Evolutionary conservation across 2,329 filamentous ascomycete species (phyloP).

Genomic region (Pseudohalonectria lignicola): DNA sequence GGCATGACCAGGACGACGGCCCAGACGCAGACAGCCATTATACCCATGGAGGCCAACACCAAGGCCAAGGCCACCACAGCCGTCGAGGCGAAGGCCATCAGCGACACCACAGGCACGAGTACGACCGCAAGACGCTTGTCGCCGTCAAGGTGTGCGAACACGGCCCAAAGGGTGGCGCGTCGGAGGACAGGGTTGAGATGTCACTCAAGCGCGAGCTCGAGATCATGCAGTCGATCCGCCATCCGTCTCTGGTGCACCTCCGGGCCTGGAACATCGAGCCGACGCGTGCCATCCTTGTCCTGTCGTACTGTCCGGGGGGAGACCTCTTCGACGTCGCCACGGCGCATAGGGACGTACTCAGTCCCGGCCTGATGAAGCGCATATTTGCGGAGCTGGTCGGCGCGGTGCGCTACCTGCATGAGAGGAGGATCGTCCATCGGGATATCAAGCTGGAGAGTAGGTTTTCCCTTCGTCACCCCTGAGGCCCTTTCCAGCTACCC

Average conservation of each 20-base stretch:
- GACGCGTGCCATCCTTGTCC: conserved; percentile 69
- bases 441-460: conserved; percentile 95
- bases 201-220: conserved; percentile 91
- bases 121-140: conserved; percentile 70
- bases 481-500: conserved; percentile 3
- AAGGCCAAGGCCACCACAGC: too few species aligned
- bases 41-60: too few species aligned
- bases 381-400: conserved; percentile 85
- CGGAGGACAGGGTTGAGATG: conserved; percentile 86
- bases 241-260: conserved; percentile 83
- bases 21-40: background rate
- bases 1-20: background rate
- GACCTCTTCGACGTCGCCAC: conserved; percentile 91
- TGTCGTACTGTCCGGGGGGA: conserved; percentile 88
- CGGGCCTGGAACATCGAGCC: conserved; percentile 86
- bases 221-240: conserved; percentile 77
- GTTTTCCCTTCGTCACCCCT: conserved; percentile 20
- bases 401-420: conserved; percentile 78
- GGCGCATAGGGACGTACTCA: conserved; percentile 55
- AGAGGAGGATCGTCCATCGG: conserved; percentile 78
- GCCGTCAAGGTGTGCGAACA: conserved; percentile 95
- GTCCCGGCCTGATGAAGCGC: conserved; percentile 59
- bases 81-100: too few species aligned
- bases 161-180: conserved; percentile 84
- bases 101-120: conserved; percentile 11